These are phyloP conservation scores for Suillus paluster DNA, from an alignment of 768 basidiomycete genomes.

Conservation along the genomic window DNA sequence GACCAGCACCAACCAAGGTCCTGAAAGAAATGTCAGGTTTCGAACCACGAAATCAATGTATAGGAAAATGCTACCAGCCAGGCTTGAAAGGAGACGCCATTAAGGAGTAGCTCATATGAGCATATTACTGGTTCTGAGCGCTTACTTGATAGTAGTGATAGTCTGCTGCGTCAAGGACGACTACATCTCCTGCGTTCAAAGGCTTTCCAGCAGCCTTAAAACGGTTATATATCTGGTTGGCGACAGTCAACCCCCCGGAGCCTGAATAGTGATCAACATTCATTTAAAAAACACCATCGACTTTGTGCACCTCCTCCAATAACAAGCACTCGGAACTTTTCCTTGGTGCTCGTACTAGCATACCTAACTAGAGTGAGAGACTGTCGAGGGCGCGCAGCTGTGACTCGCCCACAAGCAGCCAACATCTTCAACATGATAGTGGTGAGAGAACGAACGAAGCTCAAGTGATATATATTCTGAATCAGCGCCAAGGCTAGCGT, in stretches of 20 bases:
- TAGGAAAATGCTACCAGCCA: conserved; percentile 70
- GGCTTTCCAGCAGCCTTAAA: conserved; percentile 73
- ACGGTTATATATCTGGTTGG: conserved; percentile 85
- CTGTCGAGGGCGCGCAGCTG: conserved; percentile 10
- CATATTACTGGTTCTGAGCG: conserved; percentile 12
- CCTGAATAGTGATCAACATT: conserved; percentile 48
- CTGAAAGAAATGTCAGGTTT: conserved; percentile 38
- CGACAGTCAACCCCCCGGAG: conserved; percentile 79
- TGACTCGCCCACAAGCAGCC: conserved; percentile 13
- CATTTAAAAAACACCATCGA: neutral
- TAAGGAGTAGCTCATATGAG: conserved; percentile 1
- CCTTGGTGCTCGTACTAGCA: conserved; percentile 35
- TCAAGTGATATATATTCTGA: neutral
- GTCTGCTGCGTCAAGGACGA: conserved; percentile 80
- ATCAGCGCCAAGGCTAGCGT: too few species aligned
- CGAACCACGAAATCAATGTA: neutral
- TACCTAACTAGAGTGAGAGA: conserved; percentile 19
- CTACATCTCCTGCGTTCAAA: conserved; percentile 77
- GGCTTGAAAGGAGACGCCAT: conserved; percentile 52
- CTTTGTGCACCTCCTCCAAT: conserved; percentile 76
- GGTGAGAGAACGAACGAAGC: conserved; percentile 3
- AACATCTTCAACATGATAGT: conserved; percentile 14
- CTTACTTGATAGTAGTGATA: conserved; percentile 85
- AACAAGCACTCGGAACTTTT: conserved; percentile 82
- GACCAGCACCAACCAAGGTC: conserved; percentile 93